A percentile compares a stretch with the other conserved stretches of the same genome.
phyloP scores from a whole-genome alignment of 176 grass and related monocot genomes.

The Raddia distichophylla region DNA sequence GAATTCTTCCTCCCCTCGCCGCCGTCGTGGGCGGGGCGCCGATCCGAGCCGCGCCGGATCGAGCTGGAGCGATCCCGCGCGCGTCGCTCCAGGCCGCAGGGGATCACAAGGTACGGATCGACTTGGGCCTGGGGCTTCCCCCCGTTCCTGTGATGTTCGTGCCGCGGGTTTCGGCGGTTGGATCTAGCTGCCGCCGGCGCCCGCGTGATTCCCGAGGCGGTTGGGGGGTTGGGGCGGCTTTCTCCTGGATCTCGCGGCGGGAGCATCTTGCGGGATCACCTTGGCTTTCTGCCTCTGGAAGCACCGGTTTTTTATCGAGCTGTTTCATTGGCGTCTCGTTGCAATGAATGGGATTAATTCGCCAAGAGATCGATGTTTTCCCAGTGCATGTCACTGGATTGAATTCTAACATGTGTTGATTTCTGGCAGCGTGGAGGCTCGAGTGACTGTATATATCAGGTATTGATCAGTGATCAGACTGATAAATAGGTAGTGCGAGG shows the following conservation, averaged over 20 bases:
- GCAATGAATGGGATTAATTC: not conserved
- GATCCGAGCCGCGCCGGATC: not conserved
- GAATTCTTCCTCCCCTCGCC: not conserved
- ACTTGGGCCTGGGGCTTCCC: not conserved
- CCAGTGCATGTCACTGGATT: not conserved
- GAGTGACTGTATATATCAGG: not conserved
- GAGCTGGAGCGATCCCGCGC: not conserved
- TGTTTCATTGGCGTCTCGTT: slow-evolving; percentile 28
- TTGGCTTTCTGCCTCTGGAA: slow-evolving; percentile 6
- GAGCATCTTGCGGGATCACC: slow-evolving; percentile 29
- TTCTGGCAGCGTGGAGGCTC: slow-evolving; percentile 33
- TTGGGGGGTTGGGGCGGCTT: not conserved
- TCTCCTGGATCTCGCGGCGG: slow-evolving; percentile 33
- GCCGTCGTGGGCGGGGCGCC: slow-evolving; percentile 5
- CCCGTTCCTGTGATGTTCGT: not conserved
- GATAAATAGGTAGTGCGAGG: slow-evolving; percentile 6
- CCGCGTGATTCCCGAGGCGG: slow-evolving; percentile 27
- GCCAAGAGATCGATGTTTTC: not conserved
- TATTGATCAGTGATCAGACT: slow-evolving; percentile 1
- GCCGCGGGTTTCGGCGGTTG: slow-evolving; percentile 2
- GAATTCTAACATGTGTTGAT: not conserved
- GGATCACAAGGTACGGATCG: slow-evolving; percentile 46
- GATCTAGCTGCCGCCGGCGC: slow-evolving; percentile 31
- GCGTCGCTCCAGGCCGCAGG: not conserved
- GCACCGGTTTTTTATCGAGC: not conserved